Evolutionary conservation across 257 asterid species (phyloP).

Genomic region (Scutellaria barbata): DNA sequence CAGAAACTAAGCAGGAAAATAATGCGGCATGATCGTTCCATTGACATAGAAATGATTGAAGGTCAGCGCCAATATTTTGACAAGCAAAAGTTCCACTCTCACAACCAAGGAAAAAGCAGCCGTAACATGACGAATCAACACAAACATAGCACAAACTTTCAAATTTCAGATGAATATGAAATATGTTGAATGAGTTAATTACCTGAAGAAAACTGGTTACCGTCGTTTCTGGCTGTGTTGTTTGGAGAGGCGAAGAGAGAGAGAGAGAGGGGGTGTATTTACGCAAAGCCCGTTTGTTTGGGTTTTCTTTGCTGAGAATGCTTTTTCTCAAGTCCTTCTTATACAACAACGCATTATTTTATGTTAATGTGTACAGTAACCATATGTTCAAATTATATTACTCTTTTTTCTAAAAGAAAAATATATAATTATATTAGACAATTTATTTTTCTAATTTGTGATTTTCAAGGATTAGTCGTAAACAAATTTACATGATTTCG

Average conservation of each 20-base stretch:
- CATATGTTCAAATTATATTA: no score
- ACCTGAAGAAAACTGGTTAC: constrained; percentile 18
- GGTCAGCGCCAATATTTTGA: constrained; percentile 5
- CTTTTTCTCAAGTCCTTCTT: constrained; percentile 16
- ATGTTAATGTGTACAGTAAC: neutral
- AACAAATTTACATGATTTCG: no score
- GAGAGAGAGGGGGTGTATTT: constrained; percentile 21
- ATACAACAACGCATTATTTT: neutral
- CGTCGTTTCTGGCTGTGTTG: constrained; percentile 23
- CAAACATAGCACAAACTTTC: constrained; percentile 17
- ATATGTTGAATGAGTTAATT: constrained; percentile 21
- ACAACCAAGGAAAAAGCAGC: neutral
- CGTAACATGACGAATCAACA: constrained; percentile 27
- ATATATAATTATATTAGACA: no score
- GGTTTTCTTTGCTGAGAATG: constrained; percentile 24
- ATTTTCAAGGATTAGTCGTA: no score
- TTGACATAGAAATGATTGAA: neutral
- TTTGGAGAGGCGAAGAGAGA: constrained; percentile 20
- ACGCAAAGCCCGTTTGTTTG: constrained; percentile 27
- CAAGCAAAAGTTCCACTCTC: neutral
- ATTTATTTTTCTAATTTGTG: no score
- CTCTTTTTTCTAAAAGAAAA: no score
- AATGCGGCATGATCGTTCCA: constrained; percentile 23
- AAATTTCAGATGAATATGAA: constrained; percentile 31
- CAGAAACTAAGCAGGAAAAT: constrained; percentile 24